Conservation (phyloP, 2,329 filamentous ascomycete species). For the Claviceps capensis region DNA sequence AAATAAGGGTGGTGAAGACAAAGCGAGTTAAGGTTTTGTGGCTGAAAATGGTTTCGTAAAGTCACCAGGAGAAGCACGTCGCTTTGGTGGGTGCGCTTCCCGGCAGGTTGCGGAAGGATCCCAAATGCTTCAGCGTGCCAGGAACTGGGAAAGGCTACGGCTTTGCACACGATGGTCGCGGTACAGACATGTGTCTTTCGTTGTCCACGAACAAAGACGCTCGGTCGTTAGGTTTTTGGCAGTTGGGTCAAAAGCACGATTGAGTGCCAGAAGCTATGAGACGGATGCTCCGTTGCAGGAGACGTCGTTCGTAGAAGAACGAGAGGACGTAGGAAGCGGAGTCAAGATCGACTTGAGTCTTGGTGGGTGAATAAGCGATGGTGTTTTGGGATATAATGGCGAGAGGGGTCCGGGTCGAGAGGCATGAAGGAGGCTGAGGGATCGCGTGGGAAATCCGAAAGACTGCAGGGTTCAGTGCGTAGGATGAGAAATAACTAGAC, state of each 20-base stretch:
- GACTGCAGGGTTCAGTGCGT: not conserved
- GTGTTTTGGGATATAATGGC: slow-evolving; percentile 1
- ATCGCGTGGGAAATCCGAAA: not conserved
- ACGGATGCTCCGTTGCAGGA: not conserved
- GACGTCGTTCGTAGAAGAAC: slow-evolving; percentile 3
- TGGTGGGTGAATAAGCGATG: slow-evolving; percentile 2
- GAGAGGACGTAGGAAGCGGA: slow-evolving; percentile 5
- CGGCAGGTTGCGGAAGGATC: not conserved
- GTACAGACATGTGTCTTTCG: not conserved
- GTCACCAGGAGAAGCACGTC: not conserved
- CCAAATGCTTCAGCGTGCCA: not conserved
- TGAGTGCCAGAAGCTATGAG: not conserved
- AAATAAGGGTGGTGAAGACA: not conserved
- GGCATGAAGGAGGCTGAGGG: slow-evolving; percentile 1
- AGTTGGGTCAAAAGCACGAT: not conserved
- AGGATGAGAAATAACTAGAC: not conserved
- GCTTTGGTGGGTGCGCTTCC: not conserved
- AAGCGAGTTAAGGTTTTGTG: not conserved
- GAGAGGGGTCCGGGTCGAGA: slow-evolving; percentile 1
- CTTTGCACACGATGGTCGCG: not conserved
- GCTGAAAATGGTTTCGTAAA: not conserved
- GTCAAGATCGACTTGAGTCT: not conserved
- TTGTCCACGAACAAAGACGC: not conserved
- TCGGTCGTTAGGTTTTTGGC: not conserved
- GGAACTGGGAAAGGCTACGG: not conserved